A percentile compares a stretch with the other conserved stretches of the same genome.
These are phyloP conservation scores for Monotropa hypopitys DNA, from an alignment of 179 eudicot species.

Conservation along the genomic window DNA sequence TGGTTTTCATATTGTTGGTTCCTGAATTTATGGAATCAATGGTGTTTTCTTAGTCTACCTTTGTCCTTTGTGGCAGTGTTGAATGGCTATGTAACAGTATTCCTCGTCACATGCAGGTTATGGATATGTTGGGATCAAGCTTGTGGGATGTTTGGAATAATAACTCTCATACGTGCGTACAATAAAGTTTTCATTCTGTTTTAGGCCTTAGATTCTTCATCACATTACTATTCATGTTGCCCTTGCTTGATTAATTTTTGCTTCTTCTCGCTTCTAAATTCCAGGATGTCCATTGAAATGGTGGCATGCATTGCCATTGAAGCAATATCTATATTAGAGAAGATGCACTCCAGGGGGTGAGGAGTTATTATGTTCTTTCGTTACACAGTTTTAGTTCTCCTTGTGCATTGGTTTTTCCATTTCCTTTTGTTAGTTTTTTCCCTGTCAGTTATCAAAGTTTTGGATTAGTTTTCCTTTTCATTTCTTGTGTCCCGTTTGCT, in stretches of 20 bases:
- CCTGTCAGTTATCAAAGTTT: neutral
- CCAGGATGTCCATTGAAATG: conserved; percentile 66
- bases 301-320: conserved; percentile 73
- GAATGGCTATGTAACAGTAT: neutral
- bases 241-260: neutral
- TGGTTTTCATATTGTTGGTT: neutral
- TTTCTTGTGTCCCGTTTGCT: neutral
- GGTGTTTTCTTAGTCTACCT: neutral
- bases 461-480: neutral
- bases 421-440: neutral
- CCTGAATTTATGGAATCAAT: neutral
- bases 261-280: conserved; percentile 1
- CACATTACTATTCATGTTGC: neutral
- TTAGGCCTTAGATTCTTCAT: neutral
- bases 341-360: conserved; percentile 63
- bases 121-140: conserved; percentile 83
- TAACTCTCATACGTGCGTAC: conserved; percentile 35
- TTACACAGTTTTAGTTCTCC: neutral
- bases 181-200: neutral
- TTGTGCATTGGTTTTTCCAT: neutral
- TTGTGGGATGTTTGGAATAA: conserved; percentile 80
- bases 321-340: conserved; percentile 64
- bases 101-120: conserved; percentile 34
- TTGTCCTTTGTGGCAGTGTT: neutral
- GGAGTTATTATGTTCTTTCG: conserved; percentile 8